Evolutionary conservation across 352 stramenopile genomes (phyloP).

Genomic region (Globisporangium carolinianum): DNA sequence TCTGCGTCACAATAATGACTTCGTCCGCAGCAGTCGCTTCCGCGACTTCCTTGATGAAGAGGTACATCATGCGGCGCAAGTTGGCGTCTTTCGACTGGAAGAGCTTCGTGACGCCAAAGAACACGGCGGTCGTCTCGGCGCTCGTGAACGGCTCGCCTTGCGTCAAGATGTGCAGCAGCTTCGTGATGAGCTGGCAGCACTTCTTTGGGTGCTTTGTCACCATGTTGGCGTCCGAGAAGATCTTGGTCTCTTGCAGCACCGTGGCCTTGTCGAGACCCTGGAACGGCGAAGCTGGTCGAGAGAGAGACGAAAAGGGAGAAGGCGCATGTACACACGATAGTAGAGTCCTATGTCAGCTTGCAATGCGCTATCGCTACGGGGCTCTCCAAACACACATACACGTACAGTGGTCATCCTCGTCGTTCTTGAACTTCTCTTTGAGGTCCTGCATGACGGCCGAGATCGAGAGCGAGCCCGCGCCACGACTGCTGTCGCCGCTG

Average conservation of each 20-base stretch:
- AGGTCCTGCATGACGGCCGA: constrained; percentile 92
- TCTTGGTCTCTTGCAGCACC: constrained; percentile 97
- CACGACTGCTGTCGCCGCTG: constrained; percentile 28
- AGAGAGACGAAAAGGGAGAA: neutral
- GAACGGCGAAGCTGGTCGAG: constrained; percentile 83
- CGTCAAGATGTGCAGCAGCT: constrained; percentile 97
- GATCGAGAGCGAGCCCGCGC: constrained; percentile 36
- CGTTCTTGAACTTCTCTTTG: constrained; percentile 99
- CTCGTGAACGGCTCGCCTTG: constrained; percentile 96
- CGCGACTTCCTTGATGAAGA: constrained; percentile 99
- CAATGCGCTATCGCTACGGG: too few species aligned
- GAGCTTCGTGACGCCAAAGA: constrained; percentile 99
- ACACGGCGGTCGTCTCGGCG: constrained; percentile 96
- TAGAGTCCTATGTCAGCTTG: neutral
- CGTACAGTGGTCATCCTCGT: constrained; percentile 91
- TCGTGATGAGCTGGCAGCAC: constrained; percentile 99
- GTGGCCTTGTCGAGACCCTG: constrained; percentile 93
- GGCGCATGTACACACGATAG: neutral
- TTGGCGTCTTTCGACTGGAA: constrained; percentile 99
- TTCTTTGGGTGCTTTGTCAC: constrained; percentile 96
- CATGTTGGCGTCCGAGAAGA: constrained; percentile 97
- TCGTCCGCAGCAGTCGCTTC: constrained; percentile 87
- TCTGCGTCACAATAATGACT: constrained; percentile 99
- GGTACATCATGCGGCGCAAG: constrained; percentile 98
- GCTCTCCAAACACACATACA: too few species aligned